Conservation (phyloP, 176 grass and related monocot species). For the Rhynchospora pubera region DNA sequence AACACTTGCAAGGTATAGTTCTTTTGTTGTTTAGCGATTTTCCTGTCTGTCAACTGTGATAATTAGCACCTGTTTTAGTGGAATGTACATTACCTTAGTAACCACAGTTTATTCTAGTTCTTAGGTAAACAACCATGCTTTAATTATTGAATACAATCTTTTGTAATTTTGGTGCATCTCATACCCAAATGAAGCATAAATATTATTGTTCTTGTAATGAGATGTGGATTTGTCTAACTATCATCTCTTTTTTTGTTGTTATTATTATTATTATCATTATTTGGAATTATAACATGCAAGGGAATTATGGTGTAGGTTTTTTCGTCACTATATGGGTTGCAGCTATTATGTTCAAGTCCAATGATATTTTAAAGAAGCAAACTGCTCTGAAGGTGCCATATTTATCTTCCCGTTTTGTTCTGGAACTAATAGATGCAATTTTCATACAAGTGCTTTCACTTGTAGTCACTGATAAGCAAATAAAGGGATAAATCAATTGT, state of each 20-base stretch:
- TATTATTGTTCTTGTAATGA: neutral
- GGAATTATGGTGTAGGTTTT: constrained; percentile 59
- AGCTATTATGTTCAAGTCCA: constrained; percentile 97
- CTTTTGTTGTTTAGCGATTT: neutral
- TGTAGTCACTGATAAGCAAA: neutral
- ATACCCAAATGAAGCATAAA: neutral
- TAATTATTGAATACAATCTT: neutral
- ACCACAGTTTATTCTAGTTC: neutral
- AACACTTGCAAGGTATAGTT: constrained; percentile 83
- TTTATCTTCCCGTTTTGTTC: neutral
- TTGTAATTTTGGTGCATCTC: neutral
- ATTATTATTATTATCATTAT: neutral
- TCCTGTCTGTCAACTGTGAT: neutral
- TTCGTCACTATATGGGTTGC: constrained; percentile 97
- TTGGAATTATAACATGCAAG: neutral
- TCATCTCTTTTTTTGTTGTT: neutral
- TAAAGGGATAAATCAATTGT: neutral
- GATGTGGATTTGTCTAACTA: neutral
- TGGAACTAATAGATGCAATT: constrained; percentile 5
- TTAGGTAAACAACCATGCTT: neutral
- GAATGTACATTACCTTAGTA: neutral
- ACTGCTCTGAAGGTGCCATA: constrained; percentile 85
- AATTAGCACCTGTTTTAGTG: neutral
- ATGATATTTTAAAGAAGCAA: constrained; percentile 93
- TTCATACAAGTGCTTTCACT: neutral